Conservation (phyloP, 495 filamentous ascomycete genomes). For the Lichenothelia convexa region DNA sequence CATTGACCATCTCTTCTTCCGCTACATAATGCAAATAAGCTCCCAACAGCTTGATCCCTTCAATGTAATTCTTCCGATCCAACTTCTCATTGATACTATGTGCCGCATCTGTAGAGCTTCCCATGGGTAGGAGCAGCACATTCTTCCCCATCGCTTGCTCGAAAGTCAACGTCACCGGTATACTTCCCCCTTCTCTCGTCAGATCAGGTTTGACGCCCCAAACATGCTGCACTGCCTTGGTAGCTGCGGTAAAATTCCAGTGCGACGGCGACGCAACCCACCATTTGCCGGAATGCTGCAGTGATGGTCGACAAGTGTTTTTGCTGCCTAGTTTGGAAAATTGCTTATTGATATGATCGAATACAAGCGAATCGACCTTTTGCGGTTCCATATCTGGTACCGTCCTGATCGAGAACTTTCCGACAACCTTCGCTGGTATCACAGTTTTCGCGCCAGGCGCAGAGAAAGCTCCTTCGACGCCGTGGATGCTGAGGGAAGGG, state of each 20-base stretch:
- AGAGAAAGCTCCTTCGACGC: constrained; percentile 89
- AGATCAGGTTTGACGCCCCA: constrained; percentile 87
- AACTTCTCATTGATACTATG: constrained; percentile 98
- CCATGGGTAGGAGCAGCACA: constrained; percentile 88
- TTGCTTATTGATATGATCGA: constrained; percentile 54
- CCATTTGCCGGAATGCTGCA: constrained; percentile 89
- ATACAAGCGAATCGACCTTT: constrained; percentile 67
- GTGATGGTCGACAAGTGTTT: constrained; percentile 64
- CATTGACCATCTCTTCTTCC: constrained; percentile 69
- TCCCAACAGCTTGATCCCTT: constrained; percentile 89
- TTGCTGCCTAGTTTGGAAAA: constrained; percentile 77
- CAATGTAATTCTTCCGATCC: constrained; percentile 90
- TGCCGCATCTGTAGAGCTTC: constrained; percentile 85
- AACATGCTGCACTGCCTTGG: constrained; percentile 81
- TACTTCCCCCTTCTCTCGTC: constrained; percentile 91
- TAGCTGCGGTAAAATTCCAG: constrained; percentile 91
- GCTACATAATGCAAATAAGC: constrained; percentile 95
- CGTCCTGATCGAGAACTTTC: constrained; percentile 95
- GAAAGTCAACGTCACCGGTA: constrained; percentile 91
- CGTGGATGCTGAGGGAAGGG: constrained; percentile 90
- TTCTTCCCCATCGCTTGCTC: constrained; percentile 99
- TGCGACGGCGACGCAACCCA: constrained; percentile 94
- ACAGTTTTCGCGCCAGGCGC: constrained; percentile 92
- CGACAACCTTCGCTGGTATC: constrained; percentile 90
- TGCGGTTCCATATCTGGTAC: constrained; percentile 94